Base-by-base conservation (phyloP, 257 asterid genomes). In the Voacanga thouarsii region DNA sequence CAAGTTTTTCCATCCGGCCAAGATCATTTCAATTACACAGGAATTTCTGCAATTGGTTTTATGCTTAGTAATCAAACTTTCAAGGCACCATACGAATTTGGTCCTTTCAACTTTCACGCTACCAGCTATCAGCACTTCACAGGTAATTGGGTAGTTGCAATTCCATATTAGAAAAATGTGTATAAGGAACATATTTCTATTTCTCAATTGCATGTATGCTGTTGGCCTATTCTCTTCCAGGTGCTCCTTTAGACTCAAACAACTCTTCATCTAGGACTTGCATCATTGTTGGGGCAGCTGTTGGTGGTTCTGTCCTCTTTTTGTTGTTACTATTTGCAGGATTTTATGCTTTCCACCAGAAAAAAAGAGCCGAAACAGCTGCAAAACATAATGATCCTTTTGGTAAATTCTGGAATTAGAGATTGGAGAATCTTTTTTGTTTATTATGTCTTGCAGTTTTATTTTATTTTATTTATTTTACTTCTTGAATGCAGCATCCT, bases 51-150 rank as follows among this genome's bases (percentile, higher is more conserved):
- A 55, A 83, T 95, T 12, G 99, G 88, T 6, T 89, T 89, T 79
- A 79, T 75, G 68, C 88, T 95, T 10, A 95, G 97, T 85, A 93
- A 88, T 82, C 99, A 89, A 61, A 90, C 92, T 43, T 91, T 95
- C 89, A 89, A 93, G 87, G 97, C 98, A 0, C 97, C 97, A 5
- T 11, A 1, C 0, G 71, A 5, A 3, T 95, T 95, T 79, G 99
- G 97, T 71, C 97, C 99, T 41, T 95, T 76, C 81, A 74, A 64
- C 83, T 95, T 87, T 86, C 47, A 3, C 10, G 97, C 77, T 43
- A 78, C 80, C 71, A 41, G 0, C 21, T 95, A 93, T 77, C 81
- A 66, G 26, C 82, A 85, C 88, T 87, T 90, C 61, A 57, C 82
- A 53, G 96, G 97, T 91, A 87, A 80, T 23, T 3, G 57, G 37